These are phyloP conservation scores for Chlorella sp. DNA, from an alignment of 139 green algal genomes.

Conservation along the genomic window DNA sequence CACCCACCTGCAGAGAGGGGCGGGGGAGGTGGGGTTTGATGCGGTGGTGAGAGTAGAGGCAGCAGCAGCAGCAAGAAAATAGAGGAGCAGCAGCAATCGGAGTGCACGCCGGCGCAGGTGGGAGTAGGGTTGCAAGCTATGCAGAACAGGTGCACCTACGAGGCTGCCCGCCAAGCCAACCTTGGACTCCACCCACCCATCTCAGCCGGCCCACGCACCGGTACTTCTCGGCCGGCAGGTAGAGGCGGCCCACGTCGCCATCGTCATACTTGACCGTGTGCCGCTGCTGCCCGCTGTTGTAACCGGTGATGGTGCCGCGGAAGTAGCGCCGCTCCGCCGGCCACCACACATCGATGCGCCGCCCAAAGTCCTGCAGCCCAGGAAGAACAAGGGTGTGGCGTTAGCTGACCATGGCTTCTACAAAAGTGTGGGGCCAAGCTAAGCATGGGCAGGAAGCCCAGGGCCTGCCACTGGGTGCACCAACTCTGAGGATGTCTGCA, in stretches of 20 bases:
- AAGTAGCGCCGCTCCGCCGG: slow-evolving; percentile 78
- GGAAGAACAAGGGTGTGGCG: not conserved
- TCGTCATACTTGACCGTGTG: slow-evolving; percentile 85
- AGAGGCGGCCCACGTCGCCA: slow-evolving; percentile 70
- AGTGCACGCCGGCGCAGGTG: too few species aligned
- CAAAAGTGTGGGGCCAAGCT: not conserved
- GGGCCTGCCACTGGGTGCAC: too few species aligned
- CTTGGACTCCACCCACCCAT: too few species aligned
- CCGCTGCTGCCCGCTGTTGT: slow-evolving; percentile 56
- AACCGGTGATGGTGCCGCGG: slow-evolving; percentile 73
- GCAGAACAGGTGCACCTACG: too few species aligned
- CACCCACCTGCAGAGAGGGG: slow-evolving; percentile 21
- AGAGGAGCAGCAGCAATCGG: too few species aligned
- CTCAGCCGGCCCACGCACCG: slow-evolving; percentile 18
- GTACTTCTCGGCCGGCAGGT: slow-evolving; percentile 47
- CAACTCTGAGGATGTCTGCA: too few species aligned
- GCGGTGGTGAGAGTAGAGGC: not conserved
- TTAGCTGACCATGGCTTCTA: too few species aligned
- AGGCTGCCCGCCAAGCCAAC: too few species aligned
- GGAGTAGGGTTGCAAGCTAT: too few species aligned
- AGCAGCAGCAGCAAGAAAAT: not conserved
- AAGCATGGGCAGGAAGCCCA: not conserved
- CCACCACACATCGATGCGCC: slow-evolving; percentile 78
- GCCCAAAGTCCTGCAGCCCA: slow-evolving; percentile 52
- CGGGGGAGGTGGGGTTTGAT: not conserved